Evolutionary conservation across 192 early-diverging fungal genomes (phyloP), one percentile per base, ranked within the genome.

Genomic region (Dissophora ornata): DNA sequence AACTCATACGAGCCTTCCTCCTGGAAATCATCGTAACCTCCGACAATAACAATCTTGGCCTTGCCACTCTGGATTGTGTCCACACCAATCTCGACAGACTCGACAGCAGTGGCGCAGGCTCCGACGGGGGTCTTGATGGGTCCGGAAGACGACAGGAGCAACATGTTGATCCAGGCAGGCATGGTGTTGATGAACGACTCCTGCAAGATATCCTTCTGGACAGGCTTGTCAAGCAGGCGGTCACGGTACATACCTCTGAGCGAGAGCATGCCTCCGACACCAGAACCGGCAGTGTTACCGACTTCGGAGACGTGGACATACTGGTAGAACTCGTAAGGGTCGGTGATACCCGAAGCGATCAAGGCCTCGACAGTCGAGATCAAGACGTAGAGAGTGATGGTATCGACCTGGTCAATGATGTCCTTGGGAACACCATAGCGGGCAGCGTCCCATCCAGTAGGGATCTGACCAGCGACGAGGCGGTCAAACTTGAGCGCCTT

Each of bases 161-260:
- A 87, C 91, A 98, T 90, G 85, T 98, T 98, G 78, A 97, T 88
- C 97, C 97, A 98, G 48, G 95, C 97, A 19, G 94, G 87, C 90
- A 93, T 93, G 54, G 95, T 96, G 87, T 93, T 96, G 77, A 96
- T 90, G 87, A 98, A 98, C 28, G 90, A 91, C 83, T 98, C 97
- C 62, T 98, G 97, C 67, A 97, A 81, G 61, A 98, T 92, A 67
- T 97, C 97, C 79, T 91, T 90, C 79, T 95, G 94, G 21, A 95
- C 88, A 41, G 90, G 92, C 77, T 90, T 88, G 71, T 96, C 97
- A 29, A 89, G 64, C 11, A 89, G 57, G 40, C 97, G 93, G 22
- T 88, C 89, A 61, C 85, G 82, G 88, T 92, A 97, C 68, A 97
- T 83, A 45, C 89, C 88, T 61, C 90, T 88, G 56, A 91, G 87